These are phyloP conservation scores for Dothideomycetes sp. DNA, from an alignment of 2,329 filamentous ascomycete species.

Conservation along the genomic window DNA sequence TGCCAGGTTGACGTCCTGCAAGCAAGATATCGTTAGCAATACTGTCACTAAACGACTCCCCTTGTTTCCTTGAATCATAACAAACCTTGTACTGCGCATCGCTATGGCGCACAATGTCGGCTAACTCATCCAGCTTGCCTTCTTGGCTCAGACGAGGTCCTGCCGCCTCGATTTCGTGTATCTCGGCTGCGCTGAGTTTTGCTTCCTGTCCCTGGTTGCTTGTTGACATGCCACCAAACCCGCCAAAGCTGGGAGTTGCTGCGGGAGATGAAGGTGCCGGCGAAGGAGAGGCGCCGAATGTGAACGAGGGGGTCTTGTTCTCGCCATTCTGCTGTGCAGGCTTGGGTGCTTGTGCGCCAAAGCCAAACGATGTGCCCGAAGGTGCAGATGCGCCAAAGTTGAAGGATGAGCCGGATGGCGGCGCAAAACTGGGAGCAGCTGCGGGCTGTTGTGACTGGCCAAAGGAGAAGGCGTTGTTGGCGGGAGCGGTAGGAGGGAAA, in stretches of 20 bases:
- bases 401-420: neutral
- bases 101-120: slow-evolving; percentile 14
- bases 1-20: slow-evolving; percentile 6
- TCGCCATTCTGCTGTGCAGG: slow-evolving; percentile 3
- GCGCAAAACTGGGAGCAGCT: slow-evolving; percentile 10
- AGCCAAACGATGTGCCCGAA: slow-evolving; percentile 7
- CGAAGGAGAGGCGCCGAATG: slow-evolving; percentile 5
- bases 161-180: slow-evolving; percentile 13
- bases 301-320: slow-evolving; percentile 8
- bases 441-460: slow-evolving; percentile 11
- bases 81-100: slow-evolving; percentile 11
- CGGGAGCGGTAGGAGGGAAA: slow-evolving; percentile 7
- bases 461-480: slow-evolving; percentile 9
- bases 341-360: slow-evolving; percentile 3
- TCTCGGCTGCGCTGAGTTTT: slow-evolving; percentile 13
- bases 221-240: slow-evolving; percentile 2
- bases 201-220: neutral
- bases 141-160: slow-evolving; percentile 9
- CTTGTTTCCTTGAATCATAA: neutral
- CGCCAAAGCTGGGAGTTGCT: neutral
- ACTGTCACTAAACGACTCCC: neutral
- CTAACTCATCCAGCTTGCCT: slow-evolving; percentile 11
- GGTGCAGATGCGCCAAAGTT: slow-evolving; percentile 5
- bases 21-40: neutral
- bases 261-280: slow-evolving; percentile 1